Percentiles rank a stretch among this genome's conserved stretches.
phyloP scores from a whole-genome alignment of 2,329 filamentous ascomycete genomes.

The Scedosporium boydii region DNA sequence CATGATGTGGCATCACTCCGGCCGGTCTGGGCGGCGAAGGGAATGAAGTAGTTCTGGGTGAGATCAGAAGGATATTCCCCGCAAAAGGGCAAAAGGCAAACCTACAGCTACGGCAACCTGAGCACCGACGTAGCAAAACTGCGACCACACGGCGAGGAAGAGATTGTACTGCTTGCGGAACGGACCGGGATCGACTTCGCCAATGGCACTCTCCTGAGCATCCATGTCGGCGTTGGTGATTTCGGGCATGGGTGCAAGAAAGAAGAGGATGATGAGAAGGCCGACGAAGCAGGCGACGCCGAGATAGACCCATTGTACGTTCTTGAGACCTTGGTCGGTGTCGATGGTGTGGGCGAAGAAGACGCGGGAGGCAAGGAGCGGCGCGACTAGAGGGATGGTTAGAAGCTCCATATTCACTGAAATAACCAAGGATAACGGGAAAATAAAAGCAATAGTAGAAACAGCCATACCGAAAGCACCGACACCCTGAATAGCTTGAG shows the following conservation, averaged over 20 bases:
- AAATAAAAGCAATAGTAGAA: not conserved
- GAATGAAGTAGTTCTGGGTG: conserved; percentile 47
- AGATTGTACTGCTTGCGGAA: conserved; percentile 50
- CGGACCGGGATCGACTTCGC: conserved; percentile 34
- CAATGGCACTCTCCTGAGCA: conserved; percentile 35
- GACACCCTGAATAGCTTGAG: conserved; percentile 66
- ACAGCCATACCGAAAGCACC: conserved; percentile 44
- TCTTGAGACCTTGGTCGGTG: conserved; percentile 38
- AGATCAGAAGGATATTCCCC: too few species aligned
- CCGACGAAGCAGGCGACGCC: conserved; percentile 52
- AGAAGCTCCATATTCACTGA: not conserved
- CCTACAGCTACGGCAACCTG: conserved; percentile 39
- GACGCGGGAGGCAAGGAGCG: conserved; percentile 49
- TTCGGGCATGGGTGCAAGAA: conserved; percentile 38
- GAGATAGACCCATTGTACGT: conserved; percentile 57
- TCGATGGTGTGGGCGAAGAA: conserved; percentile 49
- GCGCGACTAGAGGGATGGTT: conserved; percentile 28
- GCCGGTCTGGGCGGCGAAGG: conserved; percentile 28
- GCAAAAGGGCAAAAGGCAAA: too few species aligned
- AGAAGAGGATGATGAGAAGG: conserved; percentile 47
- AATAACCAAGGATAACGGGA: too few species aligned
- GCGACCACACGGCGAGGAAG: conserved; percentile 49
- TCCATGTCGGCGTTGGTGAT: conserved; percentile 56
- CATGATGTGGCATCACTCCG: conserved; percentile 11
- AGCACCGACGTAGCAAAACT: conserved; percentile 55